A percentile compares a stretch with the other conserved stretches of the same genome.
phyloP scores from a whole-genome alignment of 106 monocot species.

The Dioscorea zingiberensis region DNA sequence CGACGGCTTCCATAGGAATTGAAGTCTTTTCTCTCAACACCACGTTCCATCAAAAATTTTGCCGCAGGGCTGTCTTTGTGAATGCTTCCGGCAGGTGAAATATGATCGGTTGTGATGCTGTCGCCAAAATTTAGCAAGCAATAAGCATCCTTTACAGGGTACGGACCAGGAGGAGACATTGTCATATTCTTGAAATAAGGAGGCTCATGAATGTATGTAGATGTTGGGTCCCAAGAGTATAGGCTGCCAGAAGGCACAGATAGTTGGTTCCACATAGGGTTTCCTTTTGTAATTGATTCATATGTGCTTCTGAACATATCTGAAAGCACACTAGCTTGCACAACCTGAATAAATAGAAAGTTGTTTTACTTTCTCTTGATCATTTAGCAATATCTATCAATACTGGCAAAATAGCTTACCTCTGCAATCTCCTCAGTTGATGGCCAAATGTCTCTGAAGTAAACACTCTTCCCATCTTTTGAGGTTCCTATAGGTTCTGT shows the following conservation, averaged over 20 bases:
- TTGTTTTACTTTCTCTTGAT: too few relatives aligned
- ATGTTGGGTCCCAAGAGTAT: conserved; percentile 59
- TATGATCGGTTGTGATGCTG: conserved; percentile 91
- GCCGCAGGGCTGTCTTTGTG: conserved; percentile 92
- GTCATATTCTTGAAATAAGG: conserved; percentile 95
- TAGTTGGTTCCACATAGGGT: conserved; percentile 78
- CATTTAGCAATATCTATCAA: too few relatives aligned
- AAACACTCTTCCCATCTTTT: conserved; percentile 78
- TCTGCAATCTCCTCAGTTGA: conserved; percentile 78
- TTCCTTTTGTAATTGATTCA: conserved; percentile 65
- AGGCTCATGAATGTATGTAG: conserved; percentile 87
- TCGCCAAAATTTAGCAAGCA: conserved; percentile 82
- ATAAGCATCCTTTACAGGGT: conserved; percentile 78
- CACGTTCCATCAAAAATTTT: conserved; percentile 57
- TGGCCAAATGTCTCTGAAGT: conserved; percentile 84
- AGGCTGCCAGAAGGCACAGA: conserved; percentile 43
- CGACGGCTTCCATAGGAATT: conserved; percentile 94
- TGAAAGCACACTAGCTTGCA: conserved; percentile 66
- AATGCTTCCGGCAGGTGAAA: conserved; percentile 93
- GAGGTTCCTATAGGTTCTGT: conserved; percentile 70
- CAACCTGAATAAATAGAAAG: conserved; percentile 30
- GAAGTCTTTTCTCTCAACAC: conserved; percentile 85
- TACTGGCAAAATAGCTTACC: conserved; percentile 13
- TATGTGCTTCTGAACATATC: conserved; percentile 67
- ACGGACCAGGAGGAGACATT: conserved; percentile 82